These are phyloP conservation scores for Chrysosporium queenslandicum DNA, from an alignment of 2,329 filamentous ascomycete genomes.

Conservation along the genomic window DNA sequence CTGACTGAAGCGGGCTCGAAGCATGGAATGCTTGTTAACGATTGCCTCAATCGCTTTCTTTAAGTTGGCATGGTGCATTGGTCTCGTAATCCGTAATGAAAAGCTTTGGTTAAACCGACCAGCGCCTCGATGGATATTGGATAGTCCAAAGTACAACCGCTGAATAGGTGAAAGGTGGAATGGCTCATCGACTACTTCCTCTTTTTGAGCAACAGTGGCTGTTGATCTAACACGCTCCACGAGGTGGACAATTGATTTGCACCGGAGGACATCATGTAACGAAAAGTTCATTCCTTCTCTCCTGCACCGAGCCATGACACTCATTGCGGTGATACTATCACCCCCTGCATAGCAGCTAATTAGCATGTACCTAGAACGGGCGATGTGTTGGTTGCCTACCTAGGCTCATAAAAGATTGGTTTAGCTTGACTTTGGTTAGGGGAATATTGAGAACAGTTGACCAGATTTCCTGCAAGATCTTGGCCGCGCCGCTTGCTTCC, in stretches of 20 bases:
- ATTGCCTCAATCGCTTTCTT: conserved; percentile 15
- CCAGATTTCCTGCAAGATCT: conserved; percentile 23
- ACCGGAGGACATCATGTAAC: conserved; percentile 41
- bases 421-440: conserved; percentile 26
- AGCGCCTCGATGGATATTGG: conserved; percentile 3
- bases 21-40: conserved; percentile 20
- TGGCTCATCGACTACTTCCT: conserved; percentile 14
- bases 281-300: conserved; percentile 38
- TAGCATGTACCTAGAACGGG: background rate
- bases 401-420: conserved; percentile 31
- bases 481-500: conserved; percentile 17
- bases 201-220: conserved; percentile 21
- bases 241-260: conserved; percentile 37
- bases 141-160: conserved; percentile 17
- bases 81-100: conserved; percentile 14
- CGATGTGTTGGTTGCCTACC: conserved; percentile 12
- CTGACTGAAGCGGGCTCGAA: conserved; percentile 19
- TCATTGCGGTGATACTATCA: conserved; percentile 44
- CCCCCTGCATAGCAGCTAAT: conserved; percentile 29
- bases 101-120: conserved; percentile 22
- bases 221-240: conserved; percentile 25
- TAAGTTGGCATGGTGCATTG: conserved; percentile 6
- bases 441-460: conserved; percentile 31
- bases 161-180: conserved; percentile 23
- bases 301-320: conserved; percentile 40